Conservation (phyloP, 805 yeast genomes). For the Schwanniomyces sp. region DNA sequence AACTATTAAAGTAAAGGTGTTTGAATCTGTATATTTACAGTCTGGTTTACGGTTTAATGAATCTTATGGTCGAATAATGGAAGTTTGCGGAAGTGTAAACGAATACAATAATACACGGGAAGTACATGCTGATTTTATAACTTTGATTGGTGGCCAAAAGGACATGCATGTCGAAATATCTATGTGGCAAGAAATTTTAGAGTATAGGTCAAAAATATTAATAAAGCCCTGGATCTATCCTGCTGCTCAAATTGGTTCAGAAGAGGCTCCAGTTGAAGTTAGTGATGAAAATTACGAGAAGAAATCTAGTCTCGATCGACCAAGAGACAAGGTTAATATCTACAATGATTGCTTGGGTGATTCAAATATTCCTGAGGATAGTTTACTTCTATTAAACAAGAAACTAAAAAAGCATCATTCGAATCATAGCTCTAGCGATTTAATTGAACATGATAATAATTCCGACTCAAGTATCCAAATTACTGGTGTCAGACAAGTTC, state of each 20-base stretch:
- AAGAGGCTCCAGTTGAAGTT: neutral
- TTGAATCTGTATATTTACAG: constrained; percentile 6
- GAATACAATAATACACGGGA: constrained; percentile 6
- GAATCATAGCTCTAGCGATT: neutral
- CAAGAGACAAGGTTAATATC: neutral
- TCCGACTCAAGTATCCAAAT: constrained; percentile 9
- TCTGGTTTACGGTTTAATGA: constrained; percentile 13
- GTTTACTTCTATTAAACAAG: neutral
- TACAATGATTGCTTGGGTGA: neutral
- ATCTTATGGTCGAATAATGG: constrained; percentile 25
- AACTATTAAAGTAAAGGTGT: constrained; percentile 23
- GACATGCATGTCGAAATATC: constrained; percentile 25
- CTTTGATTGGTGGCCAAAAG: constrained; percentile 12
- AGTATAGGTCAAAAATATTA: constrained; percentile 15
- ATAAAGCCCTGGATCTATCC: constrained; percentile 25
- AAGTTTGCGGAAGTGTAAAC: constrained; percentile 18
- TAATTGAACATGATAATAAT: constrained; percentile 3
- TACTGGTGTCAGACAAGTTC: constrained; percentile 10
- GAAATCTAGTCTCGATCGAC: neutral
- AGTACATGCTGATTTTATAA: constrained; percentile 9
- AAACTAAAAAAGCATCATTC: neutral
- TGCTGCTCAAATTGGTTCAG: constrained; percentile 1
- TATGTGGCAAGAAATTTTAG: constrained; percentile 27
- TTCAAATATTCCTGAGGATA: neutral
- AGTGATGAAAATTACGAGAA: neutral